Evolutionary conservation across 2,329 filamentous ascomycete species (phyloP).

Genomic region (Aspergillus sp.): DNA sequence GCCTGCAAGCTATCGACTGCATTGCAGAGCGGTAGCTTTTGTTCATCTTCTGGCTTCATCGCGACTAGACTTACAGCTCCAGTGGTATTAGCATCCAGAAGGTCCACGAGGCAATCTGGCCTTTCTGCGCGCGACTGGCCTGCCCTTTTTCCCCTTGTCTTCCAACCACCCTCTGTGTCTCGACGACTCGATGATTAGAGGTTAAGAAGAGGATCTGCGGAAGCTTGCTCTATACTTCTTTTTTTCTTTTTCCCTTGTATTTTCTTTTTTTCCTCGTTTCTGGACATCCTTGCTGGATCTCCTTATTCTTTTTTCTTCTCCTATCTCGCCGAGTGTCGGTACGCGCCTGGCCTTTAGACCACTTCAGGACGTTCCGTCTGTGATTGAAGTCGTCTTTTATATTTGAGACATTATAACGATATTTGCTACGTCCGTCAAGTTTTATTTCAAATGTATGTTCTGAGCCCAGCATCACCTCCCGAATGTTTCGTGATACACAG

Average conservation of each 20-base stretch:
- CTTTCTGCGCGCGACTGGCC: conserved; percentile 19
- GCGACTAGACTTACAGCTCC: conserved; percentile 4
- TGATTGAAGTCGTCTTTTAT: conserved; percentile 1
- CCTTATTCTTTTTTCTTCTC: neutral
- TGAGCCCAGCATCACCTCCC: neutral
- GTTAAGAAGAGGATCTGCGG: conserved; percentile 15
- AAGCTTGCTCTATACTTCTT: conserved; percentile 8
- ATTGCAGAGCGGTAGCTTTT: neutral
- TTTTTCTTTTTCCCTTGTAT: neutral
- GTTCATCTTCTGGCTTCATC: neutral
- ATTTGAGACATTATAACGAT: conserved; percentile 10
- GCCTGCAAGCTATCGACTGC: neutral
- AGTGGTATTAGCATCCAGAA: conserved; percentile 4
- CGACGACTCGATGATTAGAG: conserved; percentile 17
- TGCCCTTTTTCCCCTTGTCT: conserved; percentile 14
- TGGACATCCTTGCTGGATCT: neutral
- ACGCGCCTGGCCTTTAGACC: neutral
- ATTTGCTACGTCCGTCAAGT: conserved; percentile 13
- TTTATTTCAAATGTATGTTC: conserved; percentile 12
- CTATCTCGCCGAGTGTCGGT: neutral
- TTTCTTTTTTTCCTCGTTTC: neutral
- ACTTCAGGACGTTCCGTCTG: neutral
- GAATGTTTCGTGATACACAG: neutral
- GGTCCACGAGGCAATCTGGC: conserved; percentile 22
- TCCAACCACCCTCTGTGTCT: conserved; percentile 10